Percentiles rank a stretch among this genome's conserved stretches.
Conservation (phyloP, 2,329 filamentous ascomycete species). For the Monilinia polystroma region DNA sequence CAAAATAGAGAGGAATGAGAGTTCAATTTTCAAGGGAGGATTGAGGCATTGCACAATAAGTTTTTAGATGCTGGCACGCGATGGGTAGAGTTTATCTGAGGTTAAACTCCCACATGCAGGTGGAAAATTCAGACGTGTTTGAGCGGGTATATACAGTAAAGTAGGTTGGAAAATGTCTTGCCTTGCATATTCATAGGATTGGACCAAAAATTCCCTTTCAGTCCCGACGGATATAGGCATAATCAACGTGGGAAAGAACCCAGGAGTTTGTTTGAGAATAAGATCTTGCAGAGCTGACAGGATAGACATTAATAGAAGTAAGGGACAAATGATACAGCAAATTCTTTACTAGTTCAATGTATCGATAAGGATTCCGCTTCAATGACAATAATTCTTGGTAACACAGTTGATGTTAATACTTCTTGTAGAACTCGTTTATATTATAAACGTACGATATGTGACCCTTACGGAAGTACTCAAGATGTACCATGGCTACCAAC, state of each 20-base stretch:
- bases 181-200: slow-evolving; percentile 13
- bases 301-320: background rate
- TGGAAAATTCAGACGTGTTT: slow-evolving; percentile 1
- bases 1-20: background rate
- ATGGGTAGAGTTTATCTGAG: background rate
- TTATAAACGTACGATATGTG: slow-evolving; percentile 24
- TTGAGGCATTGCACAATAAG: slow-evolving; percentile 9
- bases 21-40: background rate
- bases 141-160: slow-evolving; percentile 10
- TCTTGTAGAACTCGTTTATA: slow-evolving; percentile 7
- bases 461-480: slow-evolving; percentile 17
- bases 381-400: slow-evolving; percentile 7
- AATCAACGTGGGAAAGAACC: slow-evolving; percentile 18
- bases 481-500: slow-evolving; percentile 18
- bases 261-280: background rate
- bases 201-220: slow-evolving; percentile 16
- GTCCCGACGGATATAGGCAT: slow-evolving; percentile 17
- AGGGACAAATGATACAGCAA: background rate
- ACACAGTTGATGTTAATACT: background rate
- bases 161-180: slow-evolving; percentile 9
- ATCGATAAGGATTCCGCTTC: slow-evolving; percentile 3
- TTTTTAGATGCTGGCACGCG: slow-evolving; percentile 3
- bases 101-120: slow-evolving; percentile 11
- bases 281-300: slow-evolving; percentile 2
- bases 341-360: slow-evolving; percentile 12